Evolutionary conservation across 179 eudicot genomes (phyloP), one percentile per base, ranked within the genome.

Genomic region (Amaranthus tricolor): DNA sequence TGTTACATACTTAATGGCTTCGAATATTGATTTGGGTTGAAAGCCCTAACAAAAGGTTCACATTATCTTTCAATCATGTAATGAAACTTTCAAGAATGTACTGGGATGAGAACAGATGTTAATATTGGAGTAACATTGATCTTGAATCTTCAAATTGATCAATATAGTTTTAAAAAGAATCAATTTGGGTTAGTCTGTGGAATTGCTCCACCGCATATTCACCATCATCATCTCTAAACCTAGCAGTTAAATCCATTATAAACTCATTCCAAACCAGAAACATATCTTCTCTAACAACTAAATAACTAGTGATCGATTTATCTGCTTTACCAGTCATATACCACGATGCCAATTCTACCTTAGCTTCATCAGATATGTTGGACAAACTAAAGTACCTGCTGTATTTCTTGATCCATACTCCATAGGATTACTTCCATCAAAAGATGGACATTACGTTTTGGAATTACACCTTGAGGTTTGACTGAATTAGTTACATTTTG

Each of bases 161-260:
- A 19, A 59, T 59, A 19, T 59, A 59, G 24, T 10, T 9, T 13
- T 52, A 31, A 6, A 24, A 14, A 5, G 63, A 21, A 53, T 40
- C 74, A 12, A 16, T 1, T n/a, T 70, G 74, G 0, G 7, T 1
- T 44, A 70, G 14, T 56, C 40, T 70, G 17, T 54, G 15, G 43
- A 70, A 70, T 4, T 70, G 45, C 9, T 70, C 62, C 5, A 70
- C 74, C 21, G 24, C 62, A 53, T 70, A 7, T 15, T 14, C 3
- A 0, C 74, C 63, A 0, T 19, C 13, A 5, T 40, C 61, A 19
- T 55, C 74, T 5, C 21, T 55, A 9, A 55, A 55, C 31, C 63
- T 70, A 5, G 62, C 62, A 12, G 4, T 11, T 17, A 70, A 0
- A 24, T 70, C 24, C 2, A 64, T 2, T 0, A 52, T 20, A 19